Evolutionary conservation across 306 rosid species (phyloP), one percentile per base, ranked within the genome.

Genomic region (Pachyrhizus erosus): DNA sequence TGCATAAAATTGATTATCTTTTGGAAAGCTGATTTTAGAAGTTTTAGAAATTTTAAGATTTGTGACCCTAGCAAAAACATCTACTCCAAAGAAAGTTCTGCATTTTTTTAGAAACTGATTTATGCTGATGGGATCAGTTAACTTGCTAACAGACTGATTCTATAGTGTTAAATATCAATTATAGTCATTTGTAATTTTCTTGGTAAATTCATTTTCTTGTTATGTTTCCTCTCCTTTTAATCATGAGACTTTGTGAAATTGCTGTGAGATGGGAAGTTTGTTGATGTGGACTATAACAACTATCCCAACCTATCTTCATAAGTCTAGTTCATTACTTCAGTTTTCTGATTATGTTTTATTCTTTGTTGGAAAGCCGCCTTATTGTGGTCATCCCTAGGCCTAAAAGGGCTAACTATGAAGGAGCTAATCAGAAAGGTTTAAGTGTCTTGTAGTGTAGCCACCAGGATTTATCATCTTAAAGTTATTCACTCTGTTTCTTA

Each of bases 401-500:
- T 12, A 21, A n/a, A 52, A 52, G 61, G 27, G 11, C 61, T 55
- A 21, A 27, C 14, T 55, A 21, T 9, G 14, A 14, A 9, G 27
- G 15, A 13, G 12, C 23, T 55, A 21, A 20, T 5, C 12, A 21
- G 11, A 54, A 20, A 8, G 13, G 14, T 23, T 23, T 55, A 23
- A 55, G 29, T 24, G 29, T 9, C 23, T 11, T 20, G 21, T 24
- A 55, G 29, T 55, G 5, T 11, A 9, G 62, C 26, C 11, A n/a
- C 61, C 6, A 3, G 27, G 61, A 54, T 24, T 62, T 76, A 23
- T 60, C 21, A n/a, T 48, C 18, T 79, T 81, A 51, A 15, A 27
- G 61, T 71, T 81, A n/a, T 69, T 69, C 20, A 76, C 71, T 71
- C 27, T 46, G 64, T 70, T 75, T 82, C 65, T 31, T 74, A 65